Evolutionary conservation across 1,284 basidiomycete genomes (phyloP), one percentile per base, ranked within the genome.

Genomic region (Moniliella sp.): DNA sequence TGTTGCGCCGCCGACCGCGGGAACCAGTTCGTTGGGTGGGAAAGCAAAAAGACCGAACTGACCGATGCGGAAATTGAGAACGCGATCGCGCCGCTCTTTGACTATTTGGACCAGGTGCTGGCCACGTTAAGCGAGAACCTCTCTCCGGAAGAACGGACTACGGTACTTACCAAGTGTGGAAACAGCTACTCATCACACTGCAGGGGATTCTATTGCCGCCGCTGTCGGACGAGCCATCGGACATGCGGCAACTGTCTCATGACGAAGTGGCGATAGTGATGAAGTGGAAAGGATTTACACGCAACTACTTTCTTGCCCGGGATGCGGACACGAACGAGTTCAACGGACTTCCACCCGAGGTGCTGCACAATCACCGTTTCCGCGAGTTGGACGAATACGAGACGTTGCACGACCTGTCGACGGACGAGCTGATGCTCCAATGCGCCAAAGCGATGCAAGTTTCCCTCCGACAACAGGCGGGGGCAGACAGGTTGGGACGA

Each of bases 261-360:
- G 84, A 88, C 64, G 88, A 94, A 64, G 79, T 94, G 16, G 88
- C 94, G 54, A 78, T 97, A 35, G 88, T 86, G 7, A 84, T 94
- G 66, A 91, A 86, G 57, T 97, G 91, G 91, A 63, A 94, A 31
- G 83, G 82, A 13, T 40, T 31, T 35, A 31, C n/a, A n/a, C n/a
- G n/a, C n/a, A n/a, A n/a, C n/a, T 99, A 86, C 65, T 93, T 94
- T 66, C 76, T 91, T 57, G 84, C 82, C 7, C 78, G 74, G 21
- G 91, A 91, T 4, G 80, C 91, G n/a, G 80, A 81, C 11, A 77
- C 77, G 11, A 73, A 67, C 4, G 31, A 43, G 13, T 46, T 41
- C 9, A 44, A 56, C 26, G 56, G 56, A 30, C 64, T 94, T 7
- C 73, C 86, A 0, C 66, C 88, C 27, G 79, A 82, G 55, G 67